Percentiles rank a stretch among this genome's conserved stretches.
Conservation (phyloP, 225 moss, liverwort and hornwort genomes). For the Neckera pumila region DNA sequence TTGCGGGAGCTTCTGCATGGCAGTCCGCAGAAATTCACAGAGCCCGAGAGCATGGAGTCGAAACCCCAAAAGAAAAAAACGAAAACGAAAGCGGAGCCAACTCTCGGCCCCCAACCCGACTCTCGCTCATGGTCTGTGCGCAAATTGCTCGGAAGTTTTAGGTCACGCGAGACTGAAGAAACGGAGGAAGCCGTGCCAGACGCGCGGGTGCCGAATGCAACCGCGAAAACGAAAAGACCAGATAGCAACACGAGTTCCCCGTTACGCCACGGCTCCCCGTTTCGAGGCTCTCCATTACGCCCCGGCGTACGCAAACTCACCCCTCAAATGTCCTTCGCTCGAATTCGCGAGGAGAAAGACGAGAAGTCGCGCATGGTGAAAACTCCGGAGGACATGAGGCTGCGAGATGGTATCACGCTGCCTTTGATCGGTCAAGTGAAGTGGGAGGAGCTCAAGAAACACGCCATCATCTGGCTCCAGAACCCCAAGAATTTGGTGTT, state of each 20-base stretch:
- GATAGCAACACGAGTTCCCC: slow-evolving; percentile 13
- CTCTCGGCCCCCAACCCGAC: background rate
- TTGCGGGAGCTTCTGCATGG: slow-evolving; percentile 1
- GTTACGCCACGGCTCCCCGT: slow-evolving; percentile 1
- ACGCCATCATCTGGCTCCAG: slow-evolving; percentile 45
- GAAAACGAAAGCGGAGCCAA: background rate
- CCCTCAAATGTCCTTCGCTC: slow-evolving; percentile 47
- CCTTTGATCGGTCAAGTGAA: slow-evolving; percentile 66
- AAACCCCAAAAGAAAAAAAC: background rate
- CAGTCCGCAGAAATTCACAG: background rate
- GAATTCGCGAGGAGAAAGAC: slow-evolving; percentile 59
- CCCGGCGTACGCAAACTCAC: slow-evolving; percentile 18
- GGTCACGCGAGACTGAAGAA: background rate
- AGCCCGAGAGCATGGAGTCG: background rate
- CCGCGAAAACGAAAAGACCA: background rate
- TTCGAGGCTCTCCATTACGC: slow-evolving; percentile 14
- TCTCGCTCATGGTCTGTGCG: slow-evolving; percentile 17
- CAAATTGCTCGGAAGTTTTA: slow-evolving; percentile 24
- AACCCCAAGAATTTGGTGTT: slow-evolving; percentile 76
- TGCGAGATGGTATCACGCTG: slow-evolving; percentile 53
- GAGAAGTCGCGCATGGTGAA: slow-evolving; percentile 60
- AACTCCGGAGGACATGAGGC: slow-evolving; percentile 19
- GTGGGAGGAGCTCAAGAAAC: slow-evolving; percentile 12
- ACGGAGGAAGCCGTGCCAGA: background rate
- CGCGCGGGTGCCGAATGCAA: background rate